Evolutionary conservation across 805 yeast genomes (phyloP).

Genomic region (Lipomyces spencermartinsiae): DNA sequence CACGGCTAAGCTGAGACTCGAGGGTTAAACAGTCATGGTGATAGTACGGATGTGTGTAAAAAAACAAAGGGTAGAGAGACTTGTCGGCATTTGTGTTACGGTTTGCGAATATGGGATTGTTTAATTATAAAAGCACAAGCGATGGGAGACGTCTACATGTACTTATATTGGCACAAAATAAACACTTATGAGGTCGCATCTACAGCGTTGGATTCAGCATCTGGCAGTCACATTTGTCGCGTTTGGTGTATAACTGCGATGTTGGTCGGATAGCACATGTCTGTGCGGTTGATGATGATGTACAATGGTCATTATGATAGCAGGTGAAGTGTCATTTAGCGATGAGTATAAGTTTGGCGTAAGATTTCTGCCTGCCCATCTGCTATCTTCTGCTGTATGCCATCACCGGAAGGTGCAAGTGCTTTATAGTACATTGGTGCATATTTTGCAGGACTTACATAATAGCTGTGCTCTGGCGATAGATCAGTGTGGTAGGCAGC

Average conservation of each 20-base stretch:
- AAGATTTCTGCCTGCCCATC: no score
- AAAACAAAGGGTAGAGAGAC: not conserved
- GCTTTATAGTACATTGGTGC: no score
- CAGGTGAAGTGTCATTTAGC: no score
- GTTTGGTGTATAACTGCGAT: not conserved
- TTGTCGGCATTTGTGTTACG: not conserved
- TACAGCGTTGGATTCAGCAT: not conserved
- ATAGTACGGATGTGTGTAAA: not conserved
- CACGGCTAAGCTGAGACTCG: constrained; percentile 62
- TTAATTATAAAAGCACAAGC: not conserved
- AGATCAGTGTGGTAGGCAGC: no score
- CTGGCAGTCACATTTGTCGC: not conserved
- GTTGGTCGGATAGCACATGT: not conserved
- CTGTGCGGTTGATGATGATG: not conserved
- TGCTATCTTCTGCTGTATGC: no score
- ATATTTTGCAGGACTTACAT: no score
- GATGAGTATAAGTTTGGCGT: no score
- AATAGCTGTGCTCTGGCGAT: no score
- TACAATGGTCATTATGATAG: no score
- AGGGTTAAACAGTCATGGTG: constrained; percentile 26
- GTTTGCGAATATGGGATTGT: constrained; percentile 2
- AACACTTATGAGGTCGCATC: not conserved
- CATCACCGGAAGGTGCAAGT: no score
- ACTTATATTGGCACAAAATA: constrained; percentile 3
- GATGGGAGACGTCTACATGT: constrained; percentile 1